Base-by-base conservation (phyloP, 441 rosid genomes). In the Eutrema salsugineum region DNA sequence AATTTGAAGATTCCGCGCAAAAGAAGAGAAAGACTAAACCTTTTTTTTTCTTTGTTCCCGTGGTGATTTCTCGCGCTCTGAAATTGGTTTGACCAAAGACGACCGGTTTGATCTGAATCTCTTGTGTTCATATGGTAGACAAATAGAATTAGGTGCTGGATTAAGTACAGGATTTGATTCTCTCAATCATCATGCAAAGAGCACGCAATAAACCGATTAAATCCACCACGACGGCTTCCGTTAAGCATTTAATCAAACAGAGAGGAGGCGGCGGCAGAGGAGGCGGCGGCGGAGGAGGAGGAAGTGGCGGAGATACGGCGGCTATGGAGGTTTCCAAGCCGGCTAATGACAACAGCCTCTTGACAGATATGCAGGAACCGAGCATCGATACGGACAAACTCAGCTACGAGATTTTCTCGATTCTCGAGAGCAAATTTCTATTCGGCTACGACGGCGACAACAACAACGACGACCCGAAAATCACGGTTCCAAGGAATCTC, bases 341-440 rank as follows among this genome's bases (percentile, higher is more conserved):
- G 83, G 83, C 74, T 8, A 72, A 53, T 54, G 79, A 53, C 42
- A 65, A 70, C 46, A 79, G 70, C 47, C 70, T 82, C 28, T 72
- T 81, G 42, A 77, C 81, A 35, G 90, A 85, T 73, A 83, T 85
- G 89, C 93, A 94, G 61, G 99, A 91, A 66, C 99, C 97, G 24
- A 91, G 97, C 84, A 86, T 94, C 73, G 99, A 94, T 55, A 86
- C 97, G 3, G 97, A 91, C 53, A 94, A 94, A 68, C 88, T 94
- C 70, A 94, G 99, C 80, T 94, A 94, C 76, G 98, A 94, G 78
- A 91, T 94, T 63, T 94, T 94, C 80, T 94, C 98, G 4, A 89
- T 94, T 48, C 88, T 94, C 19, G 98, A 94, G 54, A 89, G 88
- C 83, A 94, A 94, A 49, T 91, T 91, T 63, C 89, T 94, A 33